A percentile compares a stretch with the other conserved stretches of the same genome.
These are phyloP conservation scores for Claviceps arundinis DNA, from an alignment of 2,329 filamentous ascomycete genomes.

Conservation along the genomic window DNA sequence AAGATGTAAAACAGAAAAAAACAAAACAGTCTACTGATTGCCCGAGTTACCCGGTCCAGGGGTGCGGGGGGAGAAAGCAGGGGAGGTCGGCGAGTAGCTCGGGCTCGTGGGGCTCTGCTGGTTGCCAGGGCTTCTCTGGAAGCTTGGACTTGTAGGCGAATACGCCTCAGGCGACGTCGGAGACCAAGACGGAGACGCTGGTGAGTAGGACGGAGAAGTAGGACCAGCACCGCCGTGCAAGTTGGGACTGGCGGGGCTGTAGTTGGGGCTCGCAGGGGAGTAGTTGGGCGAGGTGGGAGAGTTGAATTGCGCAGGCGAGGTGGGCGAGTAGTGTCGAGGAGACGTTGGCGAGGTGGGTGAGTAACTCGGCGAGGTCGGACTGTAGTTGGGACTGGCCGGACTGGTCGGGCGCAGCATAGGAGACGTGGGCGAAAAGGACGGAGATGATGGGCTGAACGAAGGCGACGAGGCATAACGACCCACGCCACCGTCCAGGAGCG, in stretches of 20 bases:
- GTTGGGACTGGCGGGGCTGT: constrained; percentile 55
- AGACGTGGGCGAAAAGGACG: constrained; percentile 50
- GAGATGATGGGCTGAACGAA: constrained; percentile 49
- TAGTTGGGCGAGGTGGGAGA: constrained; percentile 65
- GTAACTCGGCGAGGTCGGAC: constrained; percentile 52
- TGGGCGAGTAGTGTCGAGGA: constrained; percentile 48
- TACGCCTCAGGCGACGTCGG: constrained; percentile 56
- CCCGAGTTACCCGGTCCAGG: constrained; percentile 30
- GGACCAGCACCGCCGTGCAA: constrained; percentile 27
- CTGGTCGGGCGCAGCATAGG: constrained; percentile 43
- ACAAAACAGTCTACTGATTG: constrained; percentile 26
- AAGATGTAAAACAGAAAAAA: background rate
- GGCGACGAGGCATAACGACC: constrained; percentile 44
- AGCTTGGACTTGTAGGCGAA: constrained; percentile 50
- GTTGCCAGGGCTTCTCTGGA: constrained; percentile 40
- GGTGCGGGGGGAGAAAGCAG: constrained; percentile 32
- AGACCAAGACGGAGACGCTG: constrained; percentile 65
- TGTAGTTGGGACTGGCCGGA: constrained; percentile 47
- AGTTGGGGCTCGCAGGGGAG: constrained; percentile 56
- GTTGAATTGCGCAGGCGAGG: constrained; percentile 60
- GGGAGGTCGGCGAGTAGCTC: constrained; percentile 53
- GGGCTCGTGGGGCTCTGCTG: constrained; percentile 54
- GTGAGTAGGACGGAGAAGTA: constrained; percentile 50
- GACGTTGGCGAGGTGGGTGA: constrained; percentile 48
- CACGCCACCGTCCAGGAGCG: constrained; percentile 40